Conservation (phyloP, 805 yeast species). For the Saccharomycopsis fodiens region DNA sequence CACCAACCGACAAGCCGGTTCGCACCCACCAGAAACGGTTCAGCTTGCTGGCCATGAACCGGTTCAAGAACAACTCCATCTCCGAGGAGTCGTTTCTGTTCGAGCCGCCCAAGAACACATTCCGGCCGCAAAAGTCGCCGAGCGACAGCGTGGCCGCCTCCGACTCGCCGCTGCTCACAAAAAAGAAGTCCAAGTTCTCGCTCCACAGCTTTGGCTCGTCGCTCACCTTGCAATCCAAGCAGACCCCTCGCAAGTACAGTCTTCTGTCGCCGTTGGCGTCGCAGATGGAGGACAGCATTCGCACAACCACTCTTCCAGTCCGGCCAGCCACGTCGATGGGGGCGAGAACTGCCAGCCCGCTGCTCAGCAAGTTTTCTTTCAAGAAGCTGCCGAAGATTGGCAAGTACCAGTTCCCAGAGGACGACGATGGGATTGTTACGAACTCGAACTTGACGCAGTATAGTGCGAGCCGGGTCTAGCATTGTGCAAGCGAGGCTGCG, state of each 20-base stretch:
- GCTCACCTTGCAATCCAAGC: background rate
- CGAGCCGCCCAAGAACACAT: background rate
- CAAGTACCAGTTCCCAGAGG: background rate
- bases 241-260: background rate
- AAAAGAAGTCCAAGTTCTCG: constrained; percentile 8
- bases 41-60: constrained; percentile 3
- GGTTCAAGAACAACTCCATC: background rate
- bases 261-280: background rate
- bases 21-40: constrained; percentile 5
- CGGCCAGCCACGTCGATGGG: background rate
- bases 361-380: background rate
- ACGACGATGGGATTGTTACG: background rate
- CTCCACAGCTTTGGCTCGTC: background rate
- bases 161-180: background rate
- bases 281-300: background rate
- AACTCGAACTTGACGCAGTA: background rate
- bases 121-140: background rate
- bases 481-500: no score
- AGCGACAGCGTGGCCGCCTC: background rate
- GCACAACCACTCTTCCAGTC: background rate
- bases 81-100: background rate
- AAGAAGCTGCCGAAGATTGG: background rate
- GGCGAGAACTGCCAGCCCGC: background rate
- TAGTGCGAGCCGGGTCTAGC: background rate
- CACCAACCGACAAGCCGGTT: background rate